Evolutionary conservation across 345 rosid genomes (phyloP).

Genomic region (Gossypium raimondii): DNA sequence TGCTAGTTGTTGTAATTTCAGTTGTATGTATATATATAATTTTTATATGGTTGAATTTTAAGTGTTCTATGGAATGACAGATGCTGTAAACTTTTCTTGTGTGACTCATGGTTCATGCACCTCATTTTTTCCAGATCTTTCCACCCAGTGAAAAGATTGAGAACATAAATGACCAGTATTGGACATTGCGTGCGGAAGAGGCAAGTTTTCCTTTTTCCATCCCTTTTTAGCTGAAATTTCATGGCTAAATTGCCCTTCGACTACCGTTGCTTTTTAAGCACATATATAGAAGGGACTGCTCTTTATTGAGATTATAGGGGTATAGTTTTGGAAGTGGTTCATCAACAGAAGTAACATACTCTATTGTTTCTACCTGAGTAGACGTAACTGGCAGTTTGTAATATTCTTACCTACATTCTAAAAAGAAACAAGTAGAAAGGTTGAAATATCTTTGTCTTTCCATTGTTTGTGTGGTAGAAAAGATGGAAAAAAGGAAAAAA

Average conservation of each 20-base stretch:
- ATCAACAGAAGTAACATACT: not conserved
- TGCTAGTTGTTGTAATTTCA: not conserved
- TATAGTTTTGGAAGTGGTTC: not conserved
- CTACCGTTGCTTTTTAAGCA: not conserved
- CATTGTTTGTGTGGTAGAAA: too few species aligned
- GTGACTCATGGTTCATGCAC: slow-evolving; percentile 8
- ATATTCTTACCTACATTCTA: not conserved
- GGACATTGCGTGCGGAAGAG: slow-evolving; percentile 99
- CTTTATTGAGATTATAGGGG: not conserved
- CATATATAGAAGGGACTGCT: not conserved
- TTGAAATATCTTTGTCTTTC: too few species aligned
- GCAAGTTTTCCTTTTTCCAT: slow-evolving; percentile 32
- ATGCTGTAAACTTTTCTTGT: not conserved
- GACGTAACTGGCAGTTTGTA: not conserved
- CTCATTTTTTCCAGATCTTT: slow-evolving; percentile 54
- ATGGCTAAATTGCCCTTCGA: not conserved
- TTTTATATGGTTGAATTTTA: not conserved
- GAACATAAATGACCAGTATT: slow-evolving; percentile 95
- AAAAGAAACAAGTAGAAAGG: not conserved
- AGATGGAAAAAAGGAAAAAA: too few species aligned
- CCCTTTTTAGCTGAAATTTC: not conserved
- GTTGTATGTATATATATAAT: not conserved
- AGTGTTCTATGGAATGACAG: not conserved
- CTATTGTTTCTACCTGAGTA: not conserved
- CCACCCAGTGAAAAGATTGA: slow-evolving; percentile 80